These are phyloP conservation scores for Cnidoscolus chayamansa DNA, from an alignment of 441 rosid genomes.

Conservation along the genomic window DNA sequence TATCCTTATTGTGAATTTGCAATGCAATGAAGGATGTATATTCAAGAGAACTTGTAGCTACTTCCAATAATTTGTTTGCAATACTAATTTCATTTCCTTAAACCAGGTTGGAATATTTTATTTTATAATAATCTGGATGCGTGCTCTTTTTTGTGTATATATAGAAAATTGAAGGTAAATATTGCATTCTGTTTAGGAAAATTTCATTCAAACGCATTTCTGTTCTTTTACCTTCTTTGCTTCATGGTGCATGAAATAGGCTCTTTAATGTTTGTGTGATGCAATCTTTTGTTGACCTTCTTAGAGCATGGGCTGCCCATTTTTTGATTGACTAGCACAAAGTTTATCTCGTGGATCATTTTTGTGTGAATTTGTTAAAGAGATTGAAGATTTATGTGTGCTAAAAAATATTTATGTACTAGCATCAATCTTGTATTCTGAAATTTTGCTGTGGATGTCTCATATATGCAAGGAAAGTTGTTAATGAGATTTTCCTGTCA, in stretches of 20 bases:
- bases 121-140: background rate
- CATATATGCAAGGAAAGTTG: background rate
- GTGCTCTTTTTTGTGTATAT: background rate
- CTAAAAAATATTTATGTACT: background rate
- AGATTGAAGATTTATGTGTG: background rate
- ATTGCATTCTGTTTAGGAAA: background rate
- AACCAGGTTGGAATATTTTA: background rate
- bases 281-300: slow-evolving; percentile 13
- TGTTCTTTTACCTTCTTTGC: background rate
- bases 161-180: background rate
- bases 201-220: background rate
- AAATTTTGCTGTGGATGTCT: background rate
- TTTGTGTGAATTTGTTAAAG: background rate
- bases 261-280: background rate
- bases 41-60: background rate
- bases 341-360: background rate
- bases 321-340: background rate
- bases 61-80: slow-evolving; percentile 1
- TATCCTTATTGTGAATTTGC: background rate
- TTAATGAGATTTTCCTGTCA: background rate
- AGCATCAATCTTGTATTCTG: background rate
- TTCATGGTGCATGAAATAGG: background rate
- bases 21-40: background rate
- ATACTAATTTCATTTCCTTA: background rate
- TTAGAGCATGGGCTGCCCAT: slow-evolving; percentile 1